Percentiles rank a stretch among this genome's conserved stretches.
Conservation (phyloP, 108 stramenopile genomes). For the Fragilariopsis cylindrus region DNA sequence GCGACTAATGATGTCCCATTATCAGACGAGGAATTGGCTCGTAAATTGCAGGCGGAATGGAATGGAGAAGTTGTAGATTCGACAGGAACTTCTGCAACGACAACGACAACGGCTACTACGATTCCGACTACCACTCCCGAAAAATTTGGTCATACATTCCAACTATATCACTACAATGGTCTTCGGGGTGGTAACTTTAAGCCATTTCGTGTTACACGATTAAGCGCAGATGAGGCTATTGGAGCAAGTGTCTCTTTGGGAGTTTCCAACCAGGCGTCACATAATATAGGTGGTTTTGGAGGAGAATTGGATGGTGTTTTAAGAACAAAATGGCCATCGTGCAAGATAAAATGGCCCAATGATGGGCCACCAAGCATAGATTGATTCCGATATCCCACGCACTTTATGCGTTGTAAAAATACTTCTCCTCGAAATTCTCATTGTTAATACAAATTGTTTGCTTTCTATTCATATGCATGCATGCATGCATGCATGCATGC, state of each 20-base stretch:
- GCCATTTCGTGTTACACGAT: constrained; percentile 60
- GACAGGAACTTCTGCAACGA: constrained; percentile 4
- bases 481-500: too few species aligned
- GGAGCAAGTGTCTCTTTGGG: constrained; percentile 70
- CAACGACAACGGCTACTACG: not conserved
- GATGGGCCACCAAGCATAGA: constrained; percentile 56
- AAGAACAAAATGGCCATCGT: constrained; percentile 72
- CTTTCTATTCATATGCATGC: too few species aligned
- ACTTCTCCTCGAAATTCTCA: too few species aligned
- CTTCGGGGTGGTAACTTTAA: constrained; percentile 68
- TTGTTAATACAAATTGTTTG: too few species aligned
- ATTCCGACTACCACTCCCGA: constrained; percentile 1
- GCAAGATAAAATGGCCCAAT: constrained; percentile 58
- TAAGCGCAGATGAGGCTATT: constrained; percentile 73
- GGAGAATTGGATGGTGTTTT: constrained; percentile 65
- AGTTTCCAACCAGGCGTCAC: constrained; percentile 1
- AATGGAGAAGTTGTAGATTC: constrained; percentile 30
- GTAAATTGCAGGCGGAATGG: constrained; percentile 58
- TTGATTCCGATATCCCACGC: constrained; percentile 17
- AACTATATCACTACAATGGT: constrained; percentile 79
- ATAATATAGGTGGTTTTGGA: constrained; percentile 5
- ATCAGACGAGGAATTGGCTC: constrained; percentile 59
- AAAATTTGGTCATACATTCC: constrained; percentile 47
- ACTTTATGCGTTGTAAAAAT: too few species aligned
- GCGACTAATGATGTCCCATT: constrained; percentile 54